Evolutionary conservation across 495 filamentous ascomycete species (phyloP), one percentile per base, ranked within the genome.

Genomic region (Articulospora tetracladia): DNA sequence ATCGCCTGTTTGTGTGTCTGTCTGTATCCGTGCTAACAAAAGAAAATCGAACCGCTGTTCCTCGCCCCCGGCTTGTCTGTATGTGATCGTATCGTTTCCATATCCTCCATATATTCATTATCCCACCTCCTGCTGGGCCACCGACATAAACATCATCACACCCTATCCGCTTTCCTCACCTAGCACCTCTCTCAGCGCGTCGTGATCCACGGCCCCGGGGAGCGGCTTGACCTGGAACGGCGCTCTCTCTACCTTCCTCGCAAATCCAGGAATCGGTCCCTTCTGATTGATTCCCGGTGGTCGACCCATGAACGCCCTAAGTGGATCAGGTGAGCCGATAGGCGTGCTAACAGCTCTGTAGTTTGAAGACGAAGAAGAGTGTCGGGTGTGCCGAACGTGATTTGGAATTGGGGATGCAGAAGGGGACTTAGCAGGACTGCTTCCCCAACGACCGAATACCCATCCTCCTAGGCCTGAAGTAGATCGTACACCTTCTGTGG

Each of bases 371-470:
- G 58, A 23, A 4, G 27, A 17, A 39, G 22, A 24, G n/a, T n/a
- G n/a, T n/a, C n/a, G n/a, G n/a, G n/a, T n/a, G n/a, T n/a, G n/a
- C 4, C 3, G 17, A 12, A 44, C n/a, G n/a, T 17, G 11, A 19
- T 20, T 12, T 28, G 27, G n/a, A 3, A 41, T 15, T 3, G 26
- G 28, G 1, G 60, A 34, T 20, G 57, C 48, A 3, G 25, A 20
- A 17, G 60, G 28, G 17, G 67, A 62, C 58, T 64, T 63, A 2
- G 59, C 53, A 0, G 79, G 75, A 6, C 74, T 72, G 17, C 75
- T 69, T 20, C 80, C 81, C 82, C 81, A 85, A 30, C 76, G 73
- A 10, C 82, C 79, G 10, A 78, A 72, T 2, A 84, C 76, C 82
- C 82, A 85, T 23, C 81, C 80, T 8, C 81, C 81, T 36, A 83